Evolutionary conservation across 2,329 filamentous ascomycete genomes (phyloP), one percentile per base, ranked within the genome.

Genomic region (Corinectria fuckeliana): DNA sequence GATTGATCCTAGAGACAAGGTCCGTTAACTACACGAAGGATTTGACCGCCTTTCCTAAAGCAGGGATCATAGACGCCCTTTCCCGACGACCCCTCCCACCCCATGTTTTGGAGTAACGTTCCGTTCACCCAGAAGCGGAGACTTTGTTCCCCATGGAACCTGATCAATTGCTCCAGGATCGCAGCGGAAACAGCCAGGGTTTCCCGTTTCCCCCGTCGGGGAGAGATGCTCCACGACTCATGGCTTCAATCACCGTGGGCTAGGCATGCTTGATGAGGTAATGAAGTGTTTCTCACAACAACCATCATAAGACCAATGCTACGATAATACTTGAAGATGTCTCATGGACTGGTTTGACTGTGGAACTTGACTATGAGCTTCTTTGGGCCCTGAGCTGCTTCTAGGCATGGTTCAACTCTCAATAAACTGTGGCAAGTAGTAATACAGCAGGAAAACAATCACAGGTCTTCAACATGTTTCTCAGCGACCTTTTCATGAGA

Each of bases 401-500:
- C 6, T 34, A n/a, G n/a, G n/a, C n/a, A n/a, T n/a, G n/a, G n/a
- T n/a, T 11, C 9, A 38, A 10, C 9, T 38, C n/a, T 8, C 18
- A 21, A 39, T 21, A 39, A 20, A 21, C 18, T 3, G 10, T 21
- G 1, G 9, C n/a, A 38, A 20, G 8, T 38, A 38, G n/a, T n/a
- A n/a, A n/a, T n/a, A 10, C 16, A 38, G 10, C 11, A 6, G 18
- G 20, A 7, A 10, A 39, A 8, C 5, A 16, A 42, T 58, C 14
- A 58, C 25, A 58, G 8, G 8, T 53, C 49, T 21, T 58, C 55
- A 6, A 58, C 55, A 36, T 58, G 55, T 28, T 52, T 52, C 49
- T 58, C 39, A 5, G 9, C 32, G 30, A 30, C 50, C 39, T 58
- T 58, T 10, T 58, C 55, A 28, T 52, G 45, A 4, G 54, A 58